Conservation (phyloP, 2,329 filamentous ascomycete species). For the Diaporthe velutina region DNA sequence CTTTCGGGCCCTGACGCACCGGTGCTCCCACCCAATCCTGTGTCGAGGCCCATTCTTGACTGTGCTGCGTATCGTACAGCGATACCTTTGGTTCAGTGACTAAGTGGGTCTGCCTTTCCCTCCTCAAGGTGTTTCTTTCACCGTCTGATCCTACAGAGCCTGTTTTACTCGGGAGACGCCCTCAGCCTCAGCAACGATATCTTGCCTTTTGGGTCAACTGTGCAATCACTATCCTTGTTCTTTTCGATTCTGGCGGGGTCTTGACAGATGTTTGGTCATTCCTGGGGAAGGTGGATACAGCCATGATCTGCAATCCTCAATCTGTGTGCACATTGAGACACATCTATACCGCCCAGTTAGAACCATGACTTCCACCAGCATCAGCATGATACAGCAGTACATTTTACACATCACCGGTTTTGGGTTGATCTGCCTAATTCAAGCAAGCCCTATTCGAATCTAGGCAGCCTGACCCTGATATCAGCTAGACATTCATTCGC, state of each 20-base stretch:
- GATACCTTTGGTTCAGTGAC: background rate
- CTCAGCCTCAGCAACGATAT: background rate
- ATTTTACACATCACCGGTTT: background rate
- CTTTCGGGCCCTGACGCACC: too few relatives aligned
- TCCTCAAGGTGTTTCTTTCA: background rate
- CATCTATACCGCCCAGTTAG: background rate
- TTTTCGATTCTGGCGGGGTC: too few relatives aligned
- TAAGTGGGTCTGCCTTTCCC: background rate
- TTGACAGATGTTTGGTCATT: background rate
- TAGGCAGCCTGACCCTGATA: background rate
- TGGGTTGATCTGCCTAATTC: background rate
- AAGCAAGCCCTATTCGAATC: background rate
- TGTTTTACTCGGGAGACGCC: background rate
- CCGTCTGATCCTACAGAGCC: background rate
- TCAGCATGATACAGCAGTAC: background rate
- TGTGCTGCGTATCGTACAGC: background rate
- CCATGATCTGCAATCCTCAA: background rate
- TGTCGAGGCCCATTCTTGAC: background rate
- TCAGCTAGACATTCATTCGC: background rate
- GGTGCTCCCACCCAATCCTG: background rate
- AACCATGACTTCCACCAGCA: background rate
- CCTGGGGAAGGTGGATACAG: background rate
- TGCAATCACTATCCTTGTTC: background rate
- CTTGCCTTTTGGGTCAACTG: background rate
- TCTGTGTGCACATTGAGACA: background rate